Evolutionary conservation across 306 rosid genomes (phyloP), one percentile per base, ranked within the genome.

Genomic region (Oemleria cerasiformis): DNA sequence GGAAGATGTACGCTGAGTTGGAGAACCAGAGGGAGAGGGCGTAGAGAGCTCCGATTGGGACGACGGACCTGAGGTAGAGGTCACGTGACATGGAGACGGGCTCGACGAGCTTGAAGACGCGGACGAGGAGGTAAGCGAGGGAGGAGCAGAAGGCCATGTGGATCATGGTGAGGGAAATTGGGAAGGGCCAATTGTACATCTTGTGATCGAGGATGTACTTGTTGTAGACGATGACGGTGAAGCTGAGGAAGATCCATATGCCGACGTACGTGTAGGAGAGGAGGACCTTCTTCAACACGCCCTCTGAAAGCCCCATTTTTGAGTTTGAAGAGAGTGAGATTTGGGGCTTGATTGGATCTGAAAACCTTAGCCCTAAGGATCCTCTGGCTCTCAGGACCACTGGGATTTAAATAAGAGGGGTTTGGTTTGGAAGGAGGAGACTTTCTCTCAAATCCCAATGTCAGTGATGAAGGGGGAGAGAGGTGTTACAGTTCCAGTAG

Each of bases 91-190:
- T 94, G 55, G 96, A 82, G 20, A 92, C 88, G 0, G 96, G 96
- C 74, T 94, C 99, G 2, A 94, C 99, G n/a, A 91, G 79, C 85
- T 88, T 88, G 80, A 94, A 80, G 63, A 94, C 91, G 43, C 88
- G 83, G 67, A 94, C 88, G 58, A 94, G 96, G 40, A 94, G 65
- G 74, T 84, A 91, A 0, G 99, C 99, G 12, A 94, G 74, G 67
- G 96, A 84, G 48, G 99, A 91, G 69, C 99, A 94, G 74, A 94
- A 94, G 25, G 84, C 92, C 99, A 94, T 94, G 78, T 94, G 99
- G 83, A 94, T 94, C 99, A 94, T 94, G 78, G 99, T 91, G 45
- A 94, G 95, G 0, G 99, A 89, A 73, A 94, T 91, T 10, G 99
- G 99, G 72, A 74, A 94, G 0, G 99, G 96, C 99, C 99, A 94